A percentile compares a stretch with the other conserved stretches of the same genome.
Evolutionary conservation across 805 yeast species (phyloP).

Genomic region (Candida jianshihensis): DNA sequence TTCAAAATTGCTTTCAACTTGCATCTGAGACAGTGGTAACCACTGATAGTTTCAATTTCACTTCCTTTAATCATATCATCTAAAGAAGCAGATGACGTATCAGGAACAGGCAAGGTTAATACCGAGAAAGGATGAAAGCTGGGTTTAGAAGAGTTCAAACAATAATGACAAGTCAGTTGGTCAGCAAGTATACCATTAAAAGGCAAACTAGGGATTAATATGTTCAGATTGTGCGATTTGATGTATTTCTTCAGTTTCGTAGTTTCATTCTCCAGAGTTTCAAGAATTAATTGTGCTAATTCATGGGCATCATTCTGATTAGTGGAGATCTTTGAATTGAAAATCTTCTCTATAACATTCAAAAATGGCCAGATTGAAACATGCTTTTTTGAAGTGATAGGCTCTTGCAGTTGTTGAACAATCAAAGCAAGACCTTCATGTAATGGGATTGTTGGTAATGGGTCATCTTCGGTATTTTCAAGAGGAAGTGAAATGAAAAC

Average conservation of each 20-base stretch:
- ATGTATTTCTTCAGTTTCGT: conserved; percentile 31
- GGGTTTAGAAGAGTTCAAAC: conserved; percentile 56
- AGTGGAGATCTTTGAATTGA: conserved; percentile 65
- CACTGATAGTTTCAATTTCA: conserved; percentile 64
- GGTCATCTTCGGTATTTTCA: conserved; percentile 4
- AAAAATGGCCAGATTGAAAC: conserved; percentile 76
- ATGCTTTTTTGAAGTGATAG: conserved; percentile 44
- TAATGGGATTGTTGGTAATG: conserved; percentile 39
- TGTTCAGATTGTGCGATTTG: conserved; percentile 11
- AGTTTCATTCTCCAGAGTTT: conserved; percentile 67
- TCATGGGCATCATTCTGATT: conserved; percentile 96
- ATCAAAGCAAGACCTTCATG: conserved; percentile 52
- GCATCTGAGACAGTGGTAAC: conserved; percentile 76
- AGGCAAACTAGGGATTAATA: conserved; percentile 56
- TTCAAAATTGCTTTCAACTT: conserved; percentile 38
- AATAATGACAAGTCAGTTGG: conserved; percentile 62
- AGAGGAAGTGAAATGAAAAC: conserved; percentile 8
- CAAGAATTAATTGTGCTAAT: conserved; percentile 71
- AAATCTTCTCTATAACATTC: conserved; percentile 63
- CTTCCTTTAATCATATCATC: conserved; percentile 47
- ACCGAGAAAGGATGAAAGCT: conserved; percentile 58
- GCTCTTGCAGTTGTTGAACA: conserved; percentile 53
- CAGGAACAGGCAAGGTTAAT: conserved; percentile 70
- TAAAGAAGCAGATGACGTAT: conserved; percentile 36
- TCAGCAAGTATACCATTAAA: conserved; percentile 62